Conservation (phyloP, 139 green algal species). For the Nannochloris sp. region DNA sequence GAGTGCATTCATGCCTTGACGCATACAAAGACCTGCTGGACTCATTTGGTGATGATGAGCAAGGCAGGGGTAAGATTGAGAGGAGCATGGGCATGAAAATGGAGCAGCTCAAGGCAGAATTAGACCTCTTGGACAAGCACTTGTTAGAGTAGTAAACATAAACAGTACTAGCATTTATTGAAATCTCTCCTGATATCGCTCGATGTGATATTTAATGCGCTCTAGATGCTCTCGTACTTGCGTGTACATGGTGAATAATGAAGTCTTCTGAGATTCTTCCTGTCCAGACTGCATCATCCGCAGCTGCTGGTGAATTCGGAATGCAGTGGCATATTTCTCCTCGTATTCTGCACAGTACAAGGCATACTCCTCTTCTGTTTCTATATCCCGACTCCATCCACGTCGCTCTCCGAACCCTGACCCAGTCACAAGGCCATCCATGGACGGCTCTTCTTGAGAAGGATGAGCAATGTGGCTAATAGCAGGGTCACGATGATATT, state of each 20-base stretch:
- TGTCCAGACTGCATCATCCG: too few species aligned
- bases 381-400: too few species aligned
- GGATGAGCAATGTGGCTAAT: background rate
- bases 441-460: background rate
- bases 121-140: constrained; percentile 26
- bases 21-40: constrained; percentile 22
- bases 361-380: background rate
- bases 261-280: too few species aligned
- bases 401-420: too few species aligned
- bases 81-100: constrained; percentile 56
- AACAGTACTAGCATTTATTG: too few species aligned
- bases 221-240: too few species aligned
- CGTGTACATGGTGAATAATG: too few species aligned
- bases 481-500: background rate
- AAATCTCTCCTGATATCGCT: too few species aligned
- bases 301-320: background rate
- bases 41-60: constrained; percentile 24
- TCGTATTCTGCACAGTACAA: background rate
- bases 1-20: constrained; percentile 18
- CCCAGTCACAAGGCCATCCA: background rate
- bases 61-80: constrained; percentile 29
- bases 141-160: too few species aligned
- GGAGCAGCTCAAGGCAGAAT: constrained; percentile 52
- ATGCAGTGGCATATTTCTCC: background rate
- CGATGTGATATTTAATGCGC: too few species aligned